Evolutionary conservation across 2,329 filamentous ascomycete species (phyloP).

Genomic region (Verticillium tricorpus): DNA sequence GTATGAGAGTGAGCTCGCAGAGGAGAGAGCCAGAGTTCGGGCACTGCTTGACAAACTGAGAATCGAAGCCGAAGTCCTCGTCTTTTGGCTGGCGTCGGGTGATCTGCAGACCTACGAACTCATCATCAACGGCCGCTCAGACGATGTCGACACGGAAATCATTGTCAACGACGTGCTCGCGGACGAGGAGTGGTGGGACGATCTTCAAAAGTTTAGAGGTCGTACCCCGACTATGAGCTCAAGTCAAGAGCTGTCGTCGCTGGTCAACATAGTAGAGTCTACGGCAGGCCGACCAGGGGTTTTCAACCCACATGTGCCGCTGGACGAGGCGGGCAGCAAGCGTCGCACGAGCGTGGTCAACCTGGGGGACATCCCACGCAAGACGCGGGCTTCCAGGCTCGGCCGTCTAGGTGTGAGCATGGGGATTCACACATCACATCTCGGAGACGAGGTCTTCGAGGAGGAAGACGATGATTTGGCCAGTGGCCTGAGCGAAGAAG

Average conservation of each 20-base stretch:
- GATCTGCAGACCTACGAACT: slow-evolving; percentile 68
- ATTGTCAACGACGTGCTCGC: slow-evolving; percentile 63
- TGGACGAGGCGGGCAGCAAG: slow-evolving; percentile 17
- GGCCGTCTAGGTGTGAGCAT: slow-evolving; percentile 60
- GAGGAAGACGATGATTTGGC: slow-evolving; percentile 30
- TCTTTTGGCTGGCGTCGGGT: slow-evolving; percentile 78
- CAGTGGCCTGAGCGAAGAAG: slow-evolving; percentile 35
- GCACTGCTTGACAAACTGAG: slow-evolving; percentile 74
- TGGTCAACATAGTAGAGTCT: slow-evolving; percentile 39
- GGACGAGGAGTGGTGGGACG: slow-evolving; percentile 79
- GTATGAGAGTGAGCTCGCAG: slow-evolving; percentile 77
- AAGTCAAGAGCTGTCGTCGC: slow-evolving; percentile 37
- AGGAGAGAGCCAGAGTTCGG: slow-evolving; percentile 69
- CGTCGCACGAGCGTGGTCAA: slow-evolving; percentile 50
- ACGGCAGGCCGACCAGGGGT: slow-evolving; percentile 36
- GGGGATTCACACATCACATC: slow-evolving; percentile 70
- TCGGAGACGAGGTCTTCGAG: slow-evolving; percentile 58
- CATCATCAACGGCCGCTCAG: slow-evolving; percentile 66
- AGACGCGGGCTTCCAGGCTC: slow-evolving; percentile 48
- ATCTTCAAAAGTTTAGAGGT: slow-evolving; percentile 56
- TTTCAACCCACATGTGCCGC: slow-evolving; percentile 35
- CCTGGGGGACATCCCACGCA: slow-evolving; percentile 57
- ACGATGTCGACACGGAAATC: slow-evolving; percentile 42
- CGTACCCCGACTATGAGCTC: slow-evolving; percentile 30
- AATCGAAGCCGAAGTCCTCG: slow-evolving; percentile 73